phyloP scores from a whole-genome alignment of 2,329 filamentous ascomycete species.

The Didymella pomorum region DNA sequence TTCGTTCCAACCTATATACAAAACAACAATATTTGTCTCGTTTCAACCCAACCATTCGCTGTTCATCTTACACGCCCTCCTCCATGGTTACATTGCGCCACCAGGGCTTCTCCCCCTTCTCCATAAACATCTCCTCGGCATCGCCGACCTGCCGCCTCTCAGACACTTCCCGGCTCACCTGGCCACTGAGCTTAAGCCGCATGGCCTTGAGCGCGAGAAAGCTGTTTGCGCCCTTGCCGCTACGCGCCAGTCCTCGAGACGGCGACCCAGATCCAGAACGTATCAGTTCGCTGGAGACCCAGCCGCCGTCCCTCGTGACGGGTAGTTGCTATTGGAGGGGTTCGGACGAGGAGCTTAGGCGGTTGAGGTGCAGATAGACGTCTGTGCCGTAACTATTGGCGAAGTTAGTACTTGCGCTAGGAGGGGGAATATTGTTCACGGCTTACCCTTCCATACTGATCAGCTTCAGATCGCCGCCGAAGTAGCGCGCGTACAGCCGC shows the following conservation, averaged over 20 bases:
- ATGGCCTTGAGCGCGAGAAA: constrained; percentile 61
- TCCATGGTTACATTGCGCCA: constrained; percentile 61
- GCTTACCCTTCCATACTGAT: constrained; percentile 99
- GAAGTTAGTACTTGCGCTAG: neutral
- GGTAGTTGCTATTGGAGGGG: constrained; percentile 92
- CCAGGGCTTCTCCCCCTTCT: constrained; percentile 49
- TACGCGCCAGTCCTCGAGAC: constrained; percentile 67
- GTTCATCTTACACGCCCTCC: constrained; percentile 45
- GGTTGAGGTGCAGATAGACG: constrained; percentile 96
- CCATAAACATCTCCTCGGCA: constrained; percentile 74
- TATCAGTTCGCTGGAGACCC: constrained; percentile 51
- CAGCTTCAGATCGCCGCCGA: constrained; percentile 94
- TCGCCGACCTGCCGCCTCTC: constrained; percentile 92
- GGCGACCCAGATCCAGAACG: constrained; percentile 26
- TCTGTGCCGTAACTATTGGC: constrained; percentile 91
- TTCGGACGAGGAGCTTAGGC: constrained; percentile 92
- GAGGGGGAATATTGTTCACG: constrained; percentile 20
- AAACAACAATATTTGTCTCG: neutral
- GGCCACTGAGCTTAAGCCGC: constrained; percentile 72
- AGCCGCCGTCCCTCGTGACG: constrained; percentile 79
- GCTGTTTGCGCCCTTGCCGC: constrained; percentile 25
- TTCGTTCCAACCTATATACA: constrained; percentile 4
- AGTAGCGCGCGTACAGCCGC: constrained; percentile 92
- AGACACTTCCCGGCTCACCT: constrained; percentile 69
- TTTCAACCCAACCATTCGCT: neutral